Evolutionary conservation across 2,329 filamentous ascomycete genomes (phyloP), one percentile per base, ranked within the genome.

Genomic region (Penicillium hesseltinei): DNA sequence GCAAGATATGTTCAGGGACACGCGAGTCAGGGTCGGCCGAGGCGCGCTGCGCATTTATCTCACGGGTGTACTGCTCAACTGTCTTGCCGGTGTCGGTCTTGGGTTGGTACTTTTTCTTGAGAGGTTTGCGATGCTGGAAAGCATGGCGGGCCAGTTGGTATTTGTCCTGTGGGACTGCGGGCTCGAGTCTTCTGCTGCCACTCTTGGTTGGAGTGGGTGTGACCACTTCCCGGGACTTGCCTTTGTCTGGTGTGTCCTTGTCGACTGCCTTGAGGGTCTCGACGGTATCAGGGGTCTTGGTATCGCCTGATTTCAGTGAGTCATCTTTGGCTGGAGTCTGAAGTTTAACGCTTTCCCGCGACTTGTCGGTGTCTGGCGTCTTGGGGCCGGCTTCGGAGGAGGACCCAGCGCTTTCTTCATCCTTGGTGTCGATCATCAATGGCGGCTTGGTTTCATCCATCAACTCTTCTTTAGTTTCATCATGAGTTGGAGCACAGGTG

Each of bases 21-120:
- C 31, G 46, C 21, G 40, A 56, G 38, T 38, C 21, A 17, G 46
- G 46, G 15, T 56, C 31, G n/a, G 13, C 2, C 15, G 23, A 17
- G n/a, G 40, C 29, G 4, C 29, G 29, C n/a, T 56, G 38, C 31
- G 46, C 23, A 19, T 56, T 51, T 1, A 36, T 7, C 15, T 56
- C 53, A 17, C 53, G 53, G 10, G 53, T 56, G 31, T 56, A 51
- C 23, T 56, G 46, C 23, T 56, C 53, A 19, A 56, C 31, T 21
- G 46, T 56, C 15, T 55, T 55, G 13, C 53, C 46, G 4, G 36
- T 51, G 23, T 36, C 46, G 45, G 53, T 55, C 31, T 55, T 51
- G 9, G 53, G 53, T 10, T 51, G 45, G 11, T 51, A 44, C 31
- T 51, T 56, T 44, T 35, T 35, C 53, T 51, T 56, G 31, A 51